phyloP scores from a whole-genome alignment of 495 filamentous ascomycete species.

The Neurospora sp. region DNA sequence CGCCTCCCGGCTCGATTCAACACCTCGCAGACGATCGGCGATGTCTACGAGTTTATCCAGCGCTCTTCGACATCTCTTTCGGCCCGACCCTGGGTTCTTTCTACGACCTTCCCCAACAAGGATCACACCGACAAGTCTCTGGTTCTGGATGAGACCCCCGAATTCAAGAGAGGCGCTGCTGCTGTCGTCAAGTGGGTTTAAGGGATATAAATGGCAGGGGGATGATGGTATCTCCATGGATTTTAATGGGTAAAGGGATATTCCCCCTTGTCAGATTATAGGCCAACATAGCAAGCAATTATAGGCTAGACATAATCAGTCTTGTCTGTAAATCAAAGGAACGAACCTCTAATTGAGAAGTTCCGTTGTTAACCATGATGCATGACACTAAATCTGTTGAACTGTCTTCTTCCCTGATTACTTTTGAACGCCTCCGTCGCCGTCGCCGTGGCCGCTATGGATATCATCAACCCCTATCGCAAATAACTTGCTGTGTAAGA shows the following conservation, averaged over 20 bases:
- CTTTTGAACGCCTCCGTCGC: slow-evolving; percentile 14
- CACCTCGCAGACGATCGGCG: slow-evolving; percentile 77
- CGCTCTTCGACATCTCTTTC: slow-evolving; percentile 50
- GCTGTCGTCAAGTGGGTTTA: slow-evolving; percentile 84
- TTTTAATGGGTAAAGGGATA: neutral
- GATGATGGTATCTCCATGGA: neutral
- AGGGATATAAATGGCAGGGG: neutral
- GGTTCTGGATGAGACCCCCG: slow-evolving; percentile 64
- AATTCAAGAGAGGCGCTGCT: slow-evolving; percentile 71
- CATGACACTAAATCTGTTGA: neutral
- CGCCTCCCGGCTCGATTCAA: slow-evolving; percentile 84
- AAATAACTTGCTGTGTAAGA: neutral
- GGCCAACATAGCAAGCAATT: neutral
- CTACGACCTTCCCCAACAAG: slow-evolving; percentile 94
- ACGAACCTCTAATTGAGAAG: neutral
- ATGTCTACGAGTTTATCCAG: slow-evolving; percentile 79
- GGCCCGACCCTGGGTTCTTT: slow-evolving; percentile 62
- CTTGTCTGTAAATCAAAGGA: neutral
- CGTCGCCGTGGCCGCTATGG: slow-evolving; percentile 10
- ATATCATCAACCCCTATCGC: slow-evolving; percentile 10
- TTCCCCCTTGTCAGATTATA: neutral
- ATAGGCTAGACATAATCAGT: neutral
- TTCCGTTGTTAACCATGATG: neutral
- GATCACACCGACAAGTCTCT: slow-evolving; percentile 66
- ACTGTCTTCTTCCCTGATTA: neutral